Percentiles rank a stretch among this genome's conserved stretches.
Conservation (phyloP, 768 basidiomycete species). For the Boletellus sp. region DNA sequence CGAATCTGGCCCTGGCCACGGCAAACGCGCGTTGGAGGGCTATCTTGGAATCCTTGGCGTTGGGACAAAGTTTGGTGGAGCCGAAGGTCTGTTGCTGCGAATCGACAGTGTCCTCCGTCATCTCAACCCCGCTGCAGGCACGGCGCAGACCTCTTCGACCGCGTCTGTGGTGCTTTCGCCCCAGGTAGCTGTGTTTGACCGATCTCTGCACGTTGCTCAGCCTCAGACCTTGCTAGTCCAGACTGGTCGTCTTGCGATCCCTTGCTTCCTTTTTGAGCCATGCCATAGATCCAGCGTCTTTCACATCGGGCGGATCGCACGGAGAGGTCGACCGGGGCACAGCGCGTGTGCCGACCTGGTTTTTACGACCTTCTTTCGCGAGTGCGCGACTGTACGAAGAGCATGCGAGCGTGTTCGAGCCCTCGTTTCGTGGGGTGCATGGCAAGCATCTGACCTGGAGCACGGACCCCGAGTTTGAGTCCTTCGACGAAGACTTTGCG, state of each 20-base stretch:
- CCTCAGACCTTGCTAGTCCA: constrained; percentile 50
- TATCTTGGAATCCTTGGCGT: constrained; percentile 77
- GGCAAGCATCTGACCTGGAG: constrained; percentile 26
- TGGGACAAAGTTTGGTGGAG: constrained; percentile 57
- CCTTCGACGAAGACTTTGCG: constrained; percentile 30
- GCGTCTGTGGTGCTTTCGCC: constrained; percentile 64
- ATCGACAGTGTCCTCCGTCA: background rate
- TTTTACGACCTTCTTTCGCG: constrained; percentile 57
- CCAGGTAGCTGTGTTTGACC: constrained; percentile 39
- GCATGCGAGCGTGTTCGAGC: constrained; percentile 48
- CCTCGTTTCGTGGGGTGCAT: constrained; percentile 10
- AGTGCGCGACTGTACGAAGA: constrained; percentile 46
- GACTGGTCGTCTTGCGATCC: constrained; percentile 70
- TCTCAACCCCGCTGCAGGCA: constrained; percentile 14
- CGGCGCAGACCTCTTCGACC: constrained; percentile 50
- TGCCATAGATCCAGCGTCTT: constrained; percentile 35
- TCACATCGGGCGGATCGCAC: constrained; percentile 14
- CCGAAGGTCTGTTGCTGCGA: constrained; percentile 41
- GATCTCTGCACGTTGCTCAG: background rate
- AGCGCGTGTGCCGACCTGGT: constrained; percentile 52
- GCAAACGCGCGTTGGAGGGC: constrained; percentile 67
- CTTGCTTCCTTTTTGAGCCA: constrained; percentile 61
- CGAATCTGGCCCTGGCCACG: constrained; percentile 46
- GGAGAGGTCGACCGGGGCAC: constrained; percentile 9
- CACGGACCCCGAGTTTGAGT: constrained; percentile 22